These are phyloP conservation scores for Meyerozyma guilliermondii DNA, from an alignment of 1,139 yeast species.

Conservation along the genomic window DNA sequence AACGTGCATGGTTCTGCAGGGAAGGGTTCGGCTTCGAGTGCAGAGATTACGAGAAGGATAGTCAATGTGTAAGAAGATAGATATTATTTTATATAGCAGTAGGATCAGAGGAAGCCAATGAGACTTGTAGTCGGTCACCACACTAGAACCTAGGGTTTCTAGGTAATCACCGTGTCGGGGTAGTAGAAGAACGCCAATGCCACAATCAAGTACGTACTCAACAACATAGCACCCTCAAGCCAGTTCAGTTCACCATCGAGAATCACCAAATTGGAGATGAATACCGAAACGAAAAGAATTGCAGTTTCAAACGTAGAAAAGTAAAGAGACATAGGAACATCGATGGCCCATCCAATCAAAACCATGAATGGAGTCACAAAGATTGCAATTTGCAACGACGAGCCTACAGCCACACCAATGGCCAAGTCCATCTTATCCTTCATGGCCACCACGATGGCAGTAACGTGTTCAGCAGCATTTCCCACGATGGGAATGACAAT, in stretches of 20 bases:
- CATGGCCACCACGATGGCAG: conserved; percentile 91
- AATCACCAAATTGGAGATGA: conserved; percentile 80
- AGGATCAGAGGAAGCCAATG: too few relatives aligned
- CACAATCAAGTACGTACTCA: conserved; percentile 78
- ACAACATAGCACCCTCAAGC: conserved; percentile 92
- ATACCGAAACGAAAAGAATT: conserved; percentile 80
- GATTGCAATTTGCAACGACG: conserved; percentile 89
- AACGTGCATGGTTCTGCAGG: not conserved
- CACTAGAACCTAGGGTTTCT: not conserved
- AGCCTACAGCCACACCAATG: conserved; percentile 95
- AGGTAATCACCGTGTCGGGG: conserved; percentile 41
- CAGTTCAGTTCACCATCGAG: conserved; percentile 94
- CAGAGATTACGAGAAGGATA: too few relatives aligned
- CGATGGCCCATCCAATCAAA: conserved; percentile 83
- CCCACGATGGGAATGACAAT: conserved; percentile 95
- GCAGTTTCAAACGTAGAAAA: conserved; percentile 94
- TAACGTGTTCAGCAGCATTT: conserved; percentile 97
- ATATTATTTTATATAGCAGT: too few relatives aligned
- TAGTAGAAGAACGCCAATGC: conserved; percentile 86
- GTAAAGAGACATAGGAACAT: conserved; percentile 87
- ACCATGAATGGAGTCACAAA: conserved; percentile 96
- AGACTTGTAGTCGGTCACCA: too few relatives aligned
- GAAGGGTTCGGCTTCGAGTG: not conserved
- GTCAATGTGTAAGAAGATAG: too few relatives aligned
- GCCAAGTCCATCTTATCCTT: conserved; percentile 98